phyloP scores from a whole-genome alignment of 2,329 filamentous ascomycete genomes.

The Epichloe uncinata region DNA sequence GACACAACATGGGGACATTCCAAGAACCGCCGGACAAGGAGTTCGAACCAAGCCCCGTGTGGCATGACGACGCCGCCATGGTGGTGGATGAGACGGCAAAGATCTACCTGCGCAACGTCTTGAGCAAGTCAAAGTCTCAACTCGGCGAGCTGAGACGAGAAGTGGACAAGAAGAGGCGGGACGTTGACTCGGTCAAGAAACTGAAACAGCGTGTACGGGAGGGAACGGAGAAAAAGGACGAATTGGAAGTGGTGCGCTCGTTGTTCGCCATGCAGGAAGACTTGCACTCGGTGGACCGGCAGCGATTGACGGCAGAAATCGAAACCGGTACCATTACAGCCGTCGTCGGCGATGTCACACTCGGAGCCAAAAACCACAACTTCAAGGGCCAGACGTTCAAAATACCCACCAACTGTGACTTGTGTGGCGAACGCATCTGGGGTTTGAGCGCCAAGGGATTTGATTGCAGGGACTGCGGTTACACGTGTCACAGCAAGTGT shows the following conservation, averaged over 20 bases:
- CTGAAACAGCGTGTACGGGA: slow-evolving; percentile 65
- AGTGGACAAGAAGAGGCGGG: slow-evolving; percentile 71
- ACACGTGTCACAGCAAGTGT: slow-evolving; percentile 96
- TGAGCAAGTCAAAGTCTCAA: slow-evolving; percentile 80
- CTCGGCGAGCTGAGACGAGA: slow-evolving; percentile 69
- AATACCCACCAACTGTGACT: slow-evolving; percentile 94
- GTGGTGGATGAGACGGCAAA: slow-evolving; percentile 77
- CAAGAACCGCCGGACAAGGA: slow-evolving; percentile 72
- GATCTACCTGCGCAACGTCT: slow-evolving; percentile 79
- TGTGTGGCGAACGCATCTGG: slow-evolving; percentile 95
- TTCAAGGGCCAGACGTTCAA: slow-evolving; percentile 99
- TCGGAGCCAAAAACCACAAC: slow-evolving; percentile 89
- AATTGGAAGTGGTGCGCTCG: slow-evolving; percentile 71
- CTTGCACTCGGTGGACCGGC: slow-evolving; percentile 71
- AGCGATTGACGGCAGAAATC: slow-evolving; percentile 76
- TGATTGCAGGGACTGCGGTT: slow-evolving; percentile 90
- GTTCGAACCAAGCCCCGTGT: slow-evolving; percentile 92
- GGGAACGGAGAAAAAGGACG: slow-evolving; percentile 80
- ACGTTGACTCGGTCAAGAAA: slow-evolving; percentile 66
- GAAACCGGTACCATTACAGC: slow-evolving; percentile 89
- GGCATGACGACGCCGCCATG: slow-evolving; percentile 87
- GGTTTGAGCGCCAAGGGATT: slow-evolving; percentile 92
- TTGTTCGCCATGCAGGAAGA: slow-evolving; percentile 76
- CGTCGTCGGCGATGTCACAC: slow-evolving; percentile 79
- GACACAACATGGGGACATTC: slow-evolving; percentile 74